phyloP scores from a whole-genome alignment of 148 eudicot species.

The Amaranthus palmeri region DNA sequence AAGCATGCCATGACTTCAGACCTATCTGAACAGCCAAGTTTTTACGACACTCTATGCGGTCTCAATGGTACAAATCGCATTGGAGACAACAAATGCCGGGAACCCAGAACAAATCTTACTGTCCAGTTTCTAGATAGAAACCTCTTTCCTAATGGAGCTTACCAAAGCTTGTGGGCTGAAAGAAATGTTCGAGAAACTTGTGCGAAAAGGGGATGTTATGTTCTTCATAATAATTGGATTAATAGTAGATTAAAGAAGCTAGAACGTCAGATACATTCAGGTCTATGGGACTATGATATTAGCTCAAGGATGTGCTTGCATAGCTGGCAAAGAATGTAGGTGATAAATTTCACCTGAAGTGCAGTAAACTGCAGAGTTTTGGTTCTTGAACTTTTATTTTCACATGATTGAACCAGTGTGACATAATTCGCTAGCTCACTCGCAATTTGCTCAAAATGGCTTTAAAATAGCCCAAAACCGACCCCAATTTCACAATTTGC shows the following conservation, averaged over 20 bases:
- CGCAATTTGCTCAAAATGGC: no score
- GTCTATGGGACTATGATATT: slow-evolving; percentile 75
- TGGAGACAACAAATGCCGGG: slow-evolving; percentile 61
- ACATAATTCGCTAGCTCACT: background rate
- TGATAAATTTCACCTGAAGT: slow-evolving; percentile 28
- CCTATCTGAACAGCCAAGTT: slow-evolving; percentile 91
- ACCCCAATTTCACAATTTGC: no score
- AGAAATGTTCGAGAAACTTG: slow-evolving; percentile 49
- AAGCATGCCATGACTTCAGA: slow-evolving; percentile 73
- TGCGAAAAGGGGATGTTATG: slow-evolving; percentile 50
- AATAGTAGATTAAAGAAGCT: slow-evolving; percentile 73
- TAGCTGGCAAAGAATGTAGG: slow-evolving; percentile 45
- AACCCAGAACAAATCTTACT: slow-evolving; percentile 64
- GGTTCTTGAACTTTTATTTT: background rate
- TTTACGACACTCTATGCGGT: slow-evolving; percentile 83
- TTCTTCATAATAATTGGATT: slow-evolving; percentile 92
- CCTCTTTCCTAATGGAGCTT: slow-evolving; percentile 92
- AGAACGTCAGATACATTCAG: slow-evolving; percentile 69
- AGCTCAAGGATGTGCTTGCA: slow-evolving; percentile 79
- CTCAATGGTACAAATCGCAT: slow-evolving; percentile 64
- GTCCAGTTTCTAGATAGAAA: slow-evolving; percentile 72
- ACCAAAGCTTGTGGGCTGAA: slow-evolving; percentile 60
- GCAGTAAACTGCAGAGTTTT: background rate
- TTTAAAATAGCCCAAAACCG: no score
- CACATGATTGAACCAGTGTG: background rate